Conservation (phyloP, 345 rosid genomes). For the Citrus hindsii region DNA sequence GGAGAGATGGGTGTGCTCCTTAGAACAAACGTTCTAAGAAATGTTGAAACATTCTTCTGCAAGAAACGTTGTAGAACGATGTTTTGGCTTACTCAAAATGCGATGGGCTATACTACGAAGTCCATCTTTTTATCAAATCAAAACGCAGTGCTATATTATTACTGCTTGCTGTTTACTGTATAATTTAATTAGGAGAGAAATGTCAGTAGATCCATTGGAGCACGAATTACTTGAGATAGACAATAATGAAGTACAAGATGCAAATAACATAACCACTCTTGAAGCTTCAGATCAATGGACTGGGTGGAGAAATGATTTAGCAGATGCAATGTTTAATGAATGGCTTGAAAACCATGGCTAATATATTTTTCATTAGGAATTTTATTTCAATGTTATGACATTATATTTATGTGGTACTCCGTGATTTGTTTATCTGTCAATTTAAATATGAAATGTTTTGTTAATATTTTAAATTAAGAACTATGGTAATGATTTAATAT, state of each 20-base stretch:
- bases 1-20: neutral
- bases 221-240: neutral
- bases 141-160: no score
- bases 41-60: no score
- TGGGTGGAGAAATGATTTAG: neutral
- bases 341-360: neutral
- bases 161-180: neutral
- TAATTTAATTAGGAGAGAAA: neutral
- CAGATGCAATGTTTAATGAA: neutral
- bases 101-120: no score
- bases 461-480: no score
- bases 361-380: neutral
- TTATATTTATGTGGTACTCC: neutral
- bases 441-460: no score
- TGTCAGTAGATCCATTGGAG: neutral
- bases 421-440: no score
- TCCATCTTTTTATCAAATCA: no score
- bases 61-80: no score
- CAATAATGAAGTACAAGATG: neutral
- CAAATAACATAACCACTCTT: neutral
- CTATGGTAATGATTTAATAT: no score
- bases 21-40: neutral
- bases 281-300: neutral
- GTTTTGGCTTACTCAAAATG: no score
- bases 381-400: neutral